A percentile compares a stretch with the other conserved stretches of the same genome.
Evolutionary conservation across 2,329 filamentous ascomycete genomes (phyloP).

Genomic region (Aureobasidium musti): DNA sequence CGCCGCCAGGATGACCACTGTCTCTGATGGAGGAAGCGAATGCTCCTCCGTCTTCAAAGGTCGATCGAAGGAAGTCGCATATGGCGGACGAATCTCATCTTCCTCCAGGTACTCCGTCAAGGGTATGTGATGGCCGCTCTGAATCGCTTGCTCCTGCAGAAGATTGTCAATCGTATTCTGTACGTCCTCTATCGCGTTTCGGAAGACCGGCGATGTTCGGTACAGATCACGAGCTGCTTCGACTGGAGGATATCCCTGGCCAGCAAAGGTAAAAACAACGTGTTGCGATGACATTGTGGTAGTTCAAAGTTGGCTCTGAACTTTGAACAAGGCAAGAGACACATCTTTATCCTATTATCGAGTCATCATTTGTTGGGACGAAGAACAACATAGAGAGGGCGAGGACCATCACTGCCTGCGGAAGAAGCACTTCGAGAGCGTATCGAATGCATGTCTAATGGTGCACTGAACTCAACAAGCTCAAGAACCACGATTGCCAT

Average conservation of each 20-base stretch:
- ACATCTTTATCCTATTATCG: background rate
- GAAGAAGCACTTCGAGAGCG: background rate
- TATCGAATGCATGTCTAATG: background rate
- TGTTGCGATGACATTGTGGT: constrained; percentile 2
- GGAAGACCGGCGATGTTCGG: background rate
- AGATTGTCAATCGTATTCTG: background rate
- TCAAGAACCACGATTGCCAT: background rate
- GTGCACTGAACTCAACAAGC: background rate
- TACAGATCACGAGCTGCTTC: constrained; percentile 23
- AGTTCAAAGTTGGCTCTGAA: background rate
- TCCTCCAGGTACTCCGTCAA: background rate
- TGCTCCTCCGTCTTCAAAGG: background rate
- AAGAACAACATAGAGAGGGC: background rate
- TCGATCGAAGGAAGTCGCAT: constrained; percentile 7
- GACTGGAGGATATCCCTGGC: constrained; percentile 2
- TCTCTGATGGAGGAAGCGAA: background rate
- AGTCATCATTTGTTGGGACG: background rate
- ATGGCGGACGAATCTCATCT: background rate
- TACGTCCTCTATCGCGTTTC: background rate
- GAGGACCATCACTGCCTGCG: background rate
- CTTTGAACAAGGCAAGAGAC: background rate
- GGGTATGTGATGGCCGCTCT: background rate
- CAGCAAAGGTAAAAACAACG: constrained; percentile 15
- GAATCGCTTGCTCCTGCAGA: background rate
- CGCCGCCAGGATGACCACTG: background rate